Percentiles rank a stretch among this genome's conserved stretches.
These are phyloP conservation scores for Verticillium zaregamsianum DNA, from an alignment of 2,329 filamentous ascomycete genomes.

Conservation along the genomic window DNA sequence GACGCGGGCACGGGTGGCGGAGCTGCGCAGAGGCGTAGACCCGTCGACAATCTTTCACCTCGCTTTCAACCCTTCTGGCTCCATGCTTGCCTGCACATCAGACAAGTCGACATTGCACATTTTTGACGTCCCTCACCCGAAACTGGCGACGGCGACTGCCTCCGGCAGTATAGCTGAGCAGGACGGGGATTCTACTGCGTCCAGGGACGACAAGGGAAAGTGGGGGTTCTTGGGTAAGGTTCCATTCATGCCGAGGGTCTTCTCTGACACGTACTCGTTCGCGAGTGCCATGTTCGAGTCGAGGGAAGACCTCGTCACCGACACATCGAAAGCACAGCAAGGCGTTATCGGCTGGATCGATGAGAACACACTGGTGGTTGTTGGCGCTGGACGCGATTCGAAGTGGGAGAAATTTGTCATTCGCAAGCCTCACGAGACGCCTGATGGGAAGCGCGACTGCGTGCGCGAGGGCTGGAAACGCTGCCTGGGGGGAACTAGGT, in stretches of 20 bases:
- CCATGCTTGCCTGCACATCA: conserved; percentile 82
- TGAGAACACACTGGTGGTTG: conserved; percentile 68
- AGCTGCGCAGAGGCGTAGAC: conserved; percentile 86
- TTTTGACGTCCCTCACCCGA: conserved; percentile 72
- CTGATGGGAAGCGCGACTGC: conserved; percentile 61
- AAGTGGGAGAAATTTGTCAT: conserved; percentile 86
- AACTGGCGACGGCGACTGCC: conserved; percentile 26
- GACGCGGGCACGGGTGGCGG: conserved; percentile 75
- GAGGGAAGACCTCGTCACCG: conserved; percentile 64
- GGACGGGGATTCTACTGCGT: conserved; percentile 16
- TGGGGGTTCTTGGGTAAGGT: conserved; percentile 84
- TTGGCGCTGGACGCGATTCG: conserved; percentile 75
- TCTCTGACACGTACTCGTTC: conserved; percentile 87
- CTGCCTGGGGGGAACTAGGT: conserved; percentile 52
- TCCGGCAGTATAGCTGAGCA: conserved; percentile 10
- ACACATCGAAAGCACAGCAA: conserved; percentile 62
- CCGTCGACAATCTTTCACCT: conserved; percentile 83
- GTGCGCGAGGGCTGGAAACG: conserved; percentile 77
- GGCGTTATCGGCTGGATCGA: conserved; percentile 82
- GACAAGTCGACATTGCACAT: conserved; percentile 96
- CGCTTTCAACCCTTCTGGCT: conserved; percentile 78
- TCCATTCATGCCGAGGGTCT: conserved; percentile 78
- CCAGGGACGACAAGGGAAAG: conserved; percentile 58
- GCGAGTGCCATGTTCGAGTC: conserved; percentile 77
- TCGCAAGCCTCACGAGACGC: conserved; percentile 48